Evolutionary conservation across 1,284 basidiomycete species (phyloP).

Genomic region (Apiotrichum domesticum): DNA sequence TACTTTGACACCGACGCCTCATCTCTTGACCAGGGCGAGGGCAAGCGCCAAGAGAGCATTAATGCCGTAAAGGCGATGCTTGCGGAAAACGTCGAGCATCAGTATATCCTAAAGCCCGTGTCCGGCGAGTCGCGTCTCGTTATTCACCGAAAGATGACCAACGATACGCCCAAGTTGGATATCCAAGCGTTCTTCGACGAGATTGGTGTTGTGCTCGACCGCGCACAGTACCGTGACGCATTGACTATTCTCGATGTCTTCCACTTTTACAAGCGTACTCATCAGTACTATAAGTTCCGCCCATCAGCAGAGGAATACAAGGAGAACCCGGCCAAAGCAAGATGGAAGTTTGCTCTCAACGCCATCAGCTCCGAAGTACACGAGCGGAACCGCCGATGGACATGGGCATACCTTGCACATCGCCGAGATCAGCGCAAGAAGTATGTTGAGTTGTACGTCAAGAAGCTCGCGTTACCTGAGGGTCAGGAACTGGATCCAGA

Average conservation of each 20-base stretch:
- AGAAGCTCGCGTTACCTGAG: slow-evolving; percentile 53
- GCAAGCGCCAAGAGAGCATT: slow-evolving; percentile 59
- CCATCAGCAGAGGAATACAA: slow-evolving; percentile 60
- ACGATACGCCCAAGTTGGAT: slow-evolving; percentile 75
- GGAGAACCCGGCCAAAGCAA: slow-evolving; percentile 62
- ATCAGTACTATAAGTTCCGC: slow-evolving; percentile 78
- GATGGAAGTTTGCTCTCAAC: slow-evolving; percentile 72
- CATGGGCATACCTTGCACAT: slow-evolving; percentile 85
- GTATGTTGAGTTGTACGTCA: slow-evolving; percentile 79
- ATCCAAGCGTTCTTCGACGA: slow-evolving; percentile 87
- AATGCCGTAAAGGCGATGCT: slow-evolving; percentile 75
- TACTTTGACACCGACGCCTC: slow-evolving; percentile 95
- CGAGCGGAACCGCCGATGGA: slow-evolving; percentile 79
- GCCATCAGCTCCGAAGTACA: slow-evolving; percentile 83
- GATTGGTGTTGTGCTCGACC: slow-evolving; percentile 86
- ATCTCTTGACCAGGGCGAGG: slow-evolving; percentile 63
- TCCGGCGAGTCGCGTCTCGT: slow-evolving; percentile 87
- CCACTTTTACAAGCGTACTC: slow-evolving; percentile 88
- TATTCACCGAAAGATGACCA: slow-evolving; percentile 72
- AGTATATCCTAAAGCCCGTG: slow-evolving; percentile 94
- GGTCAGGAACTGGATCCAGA: slow-evolving; percentile 18
- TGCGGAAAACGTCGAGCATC: slow-evolving; percentile 60
- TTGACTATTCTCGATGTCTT: slow-evolving; percentile 95
- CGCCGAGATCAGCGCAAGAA: slow-evolving; percentile 74
- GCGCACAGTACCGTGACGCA: slow-evolving; percentile 90